These are phyloP conservation scores for Infundibulicybe gibba DNA, from an alignment of 768 basidiomycete genomes.

Conservation along the genomic window DNA sequence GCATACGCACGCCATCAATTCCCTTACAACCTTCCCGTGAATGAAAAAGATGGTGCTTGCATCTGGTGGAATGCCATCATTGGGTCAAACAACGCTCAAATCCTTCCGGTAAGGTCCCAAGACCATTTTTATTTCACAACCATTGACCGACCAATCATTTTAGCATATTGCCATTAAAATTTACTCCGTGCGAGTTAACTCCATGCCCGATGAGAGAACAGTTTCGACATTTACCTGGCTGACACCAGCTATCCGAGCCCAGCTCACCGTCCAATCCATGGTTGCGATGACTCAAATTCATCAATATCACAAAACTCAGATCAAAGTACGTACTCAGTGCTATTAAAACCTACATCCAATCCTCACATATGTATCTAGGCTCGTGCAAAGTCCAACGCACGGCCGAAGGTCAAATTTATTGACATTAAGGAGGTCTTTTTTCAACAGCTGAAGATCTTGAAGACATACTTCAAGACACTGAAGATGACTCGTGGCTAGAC, in stretches of 20 bases:
- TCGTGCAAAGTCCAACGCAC: no score
- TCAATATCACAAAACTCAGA: conserved; percentile 13
- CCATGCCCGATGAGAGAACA: conserved; percentile 27
- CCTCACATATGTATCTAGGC: no score
- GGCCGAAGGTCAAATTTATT: no score
- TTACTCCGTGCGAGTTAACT: conserved; percentile 24
- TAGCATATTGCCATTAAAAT: conserved; percentile 19
- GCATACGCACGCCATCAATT: conserved; percentile 13
- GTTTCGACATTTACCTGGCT: conserved; percentile 34
- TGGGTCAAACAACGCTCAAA: conserved; percentile 8
- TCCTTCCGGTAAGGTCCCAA: conserved; percentile 19
- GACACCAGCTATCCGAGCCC: conserved; percentile 11
- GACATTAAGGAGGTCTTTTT: no score
- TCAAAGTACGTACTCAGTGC: no score
- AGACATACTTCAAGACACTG: no score
- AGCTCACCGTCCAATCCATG: conserved; percentile 5
- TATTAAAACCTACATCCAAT: no score
- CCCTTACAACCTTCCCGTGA: conserved; percentile 13
- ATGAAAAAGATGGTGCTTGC: conserved; percentile 1
- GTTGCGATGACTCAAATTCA: conserved; percentile 12
- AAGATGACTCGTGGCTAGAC: no score
- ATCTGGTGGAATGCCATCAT: conserved; percentile 15
- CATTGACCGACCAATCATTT: not conserved
- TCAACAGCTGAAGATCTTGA: no score
- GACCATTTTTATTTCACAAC: not conserved